Percentiles rank a stretch among this genome's conserved stretches.
Evolutionary conservation across 805 yeast species (phyloP).

Genomic region (Kregervanrija delftensis): DNA sequence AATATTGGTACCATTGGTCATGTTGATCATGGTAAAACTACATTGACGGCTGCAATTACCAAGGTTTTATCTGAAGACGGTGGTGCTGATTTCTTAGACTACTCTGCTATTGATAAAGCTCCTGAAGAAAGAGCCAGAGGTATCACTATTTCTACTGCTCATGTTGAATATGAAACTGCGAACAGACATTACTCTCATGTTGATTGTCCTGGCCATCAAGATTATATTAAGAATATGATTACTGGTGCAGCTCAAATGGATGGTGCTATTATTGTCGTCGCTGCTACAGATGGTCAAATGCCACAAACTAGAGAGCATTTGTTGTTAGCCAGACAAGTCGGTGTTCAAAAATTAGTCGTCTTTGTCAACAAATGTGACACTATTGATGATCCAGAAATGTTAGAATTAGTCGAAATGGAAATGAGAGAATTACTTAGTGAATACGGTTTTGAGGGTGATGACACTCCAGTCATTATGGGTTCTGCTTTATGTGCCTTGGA

Average conservation of each 20-base stretch:
- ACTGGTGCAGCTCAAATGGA: constrained; percentile 99
- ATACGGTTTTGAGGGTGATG: constrained; percentile 97
- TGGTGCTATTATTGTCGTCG: constrained; percentile 98
- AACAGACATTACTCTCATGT: constrained; percentile 97
- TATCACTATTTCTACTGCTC: constrained; percentile 96
- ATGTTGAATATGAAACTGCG: constrained; percentile 92
- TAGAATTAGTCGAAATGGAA: constrained; percentile 99
- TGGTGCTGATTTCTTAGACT: constrained; percentile 91
- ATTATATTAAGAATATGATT: constrained; percentile 97
- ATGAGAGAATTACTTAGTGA: constrained; percentile 91
- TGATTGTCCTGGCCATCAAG: constrained; percentile 98
- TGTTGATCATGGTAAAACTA: constrained; percentile 98
- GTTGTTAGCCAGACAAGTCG: constrained; percentile 97
- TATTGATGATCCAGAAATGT: constrained; percentile 97
- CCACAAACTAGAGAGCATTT: constrained; percentile 99
- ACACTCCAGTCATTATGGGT: constrained; percentile 97
- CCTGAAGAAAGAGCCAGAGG: constrained; percentile 99
- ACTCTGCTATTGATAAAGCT: constrained; percentile 89
- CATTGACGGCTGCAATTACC: constrained; percentile 97
- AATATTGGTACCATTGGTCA: constrained; percentile 98
- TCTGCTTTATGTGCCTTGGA: constrained; percentile 97
- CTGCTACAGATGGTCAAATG: constrained; percentile 99
- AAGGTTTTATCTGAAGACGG: constrained; percentile 83
- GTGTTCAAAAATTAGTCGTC: constrained; percentile 95
- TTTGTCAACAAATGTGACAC: constrained; percentile 98